These are phyloP conservation scores for Acacia crassicarpa DNA, from an alignment of 306 rosid species.

Conservation along the genomic window DNA sequence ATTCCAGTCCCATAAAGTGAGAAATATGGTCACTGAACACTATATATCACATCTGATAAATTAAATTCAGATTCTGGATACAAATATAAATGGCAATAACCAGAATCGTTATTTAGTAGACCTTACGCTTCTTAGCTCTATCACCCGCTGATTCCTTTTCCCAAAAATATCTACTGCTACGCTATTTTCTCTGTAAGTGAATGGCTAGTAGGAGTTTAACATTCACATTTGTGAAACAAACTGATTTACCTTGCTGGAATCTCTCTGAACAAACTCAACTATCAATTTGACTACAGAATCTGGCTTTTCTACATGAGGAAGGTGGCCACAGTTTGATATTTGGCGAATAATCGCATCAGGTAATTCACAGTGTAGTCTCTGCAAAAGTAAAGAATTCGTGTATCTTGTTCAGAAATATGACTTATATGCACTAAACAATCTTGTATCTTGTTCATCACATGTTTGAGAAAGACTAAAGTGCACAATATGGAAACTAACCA, in stretches of 20 bases:
- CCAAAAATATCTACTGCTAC: conserved; percentile 7
- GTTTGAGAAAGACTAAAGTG: conserved; percentile 26
- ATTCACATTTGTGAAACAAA: conserved; percentile 32
- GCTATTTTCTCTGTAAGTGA: conserved; percentile 22
- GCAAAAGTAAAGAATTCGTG: conserved; percentile 34
- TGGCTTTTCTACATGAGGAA: conserved; percentile 90
- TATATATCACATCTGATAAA: background rate
- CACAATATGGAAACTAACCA: conserved; percentile 53
- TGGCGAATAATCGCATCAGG: conserved; percentile 71
- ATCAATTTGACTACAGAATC: conserved; percentile 58
- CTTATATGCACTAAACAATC: background rate
- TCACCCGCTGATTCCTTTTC: conserved; percentile 12
- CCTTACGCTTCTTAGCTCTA: conserved; percentile 5
- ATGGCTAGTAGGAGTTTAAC: conserved; percentile 9
- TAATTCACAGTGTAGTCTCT: conserved; percentile 82
- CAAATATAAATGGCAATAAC: conserved; percentile 10
- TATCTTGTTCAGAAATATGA: background rate
- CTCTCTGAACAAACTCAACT: conserved; percentile 56
- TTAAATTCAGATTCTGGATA: conserved; percentile 1
- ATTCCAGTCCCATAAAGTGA: background rate
- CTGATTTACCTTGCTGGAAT: conserved; percentile 38
- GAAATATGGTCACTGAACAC: background rate
- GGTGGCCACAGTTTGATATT: conserved; percentile 81
- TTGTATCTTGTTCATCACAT: background rate
- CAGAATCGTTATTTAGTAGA: background rate